Conservation (phyloP, 2,329 filamentous ascomycete species). For the Cladophialophora yegresii region DNA sequence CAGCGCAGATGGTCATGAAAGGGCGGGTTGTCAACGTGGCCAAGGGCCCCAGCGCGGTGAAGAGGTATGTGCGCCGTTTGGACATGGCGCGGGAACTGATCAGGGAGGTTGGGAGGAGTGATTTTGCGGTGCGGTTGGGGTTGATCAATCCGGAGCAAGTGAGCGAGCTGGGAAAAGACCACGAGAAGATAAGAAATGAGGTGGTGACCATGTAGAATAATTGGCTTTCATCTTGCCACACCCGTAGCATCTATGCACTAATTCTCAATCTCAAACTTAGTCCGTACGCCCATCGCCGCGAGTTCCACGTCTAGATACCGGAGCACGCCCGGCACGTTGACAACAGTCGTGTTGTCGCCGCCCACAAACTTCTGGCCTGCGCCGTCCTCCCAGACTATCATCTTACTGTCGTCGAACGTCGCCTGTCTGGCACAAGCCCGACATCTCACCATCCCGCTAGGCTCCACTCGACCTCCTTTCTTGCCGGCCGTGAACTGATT, state of each 20-base stretch:
- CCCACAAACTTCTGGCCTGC: slow-evolving; percentile 81
- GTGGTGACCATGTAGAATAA: slow-evolving; percentile 28
- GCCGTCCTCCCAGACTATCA: slow-evolving; percentile 83
- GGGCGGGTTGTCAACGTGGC: slow-evolving; percentile 46
- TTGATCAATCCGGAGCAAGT: slow-evolving; percentile 38
- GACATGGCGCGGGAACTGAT: slow-evolving; percentile 46
- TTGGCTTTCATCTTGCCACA: background rate
- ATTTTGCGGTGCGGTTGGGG: slow-evolving; percentile 46
- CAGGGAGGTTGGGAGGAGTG: slow-evolving; percentile 40
- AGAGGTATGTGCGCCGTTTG: slow-evolving; percentile 41
- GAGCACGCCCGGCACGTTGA: slow-evolving; percentile 89
- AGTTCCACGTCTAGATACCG: slow-evolving; percentile 94
- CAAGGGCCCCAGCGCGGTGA: slow-evolving; percentile 30
- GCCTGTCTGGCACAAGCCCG: slow-evolving; percentile 72
- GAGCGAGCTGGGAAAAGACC: background rate
- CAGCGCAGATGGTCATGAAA: slow-evolving; percentile 54
- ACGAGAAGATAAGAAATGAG: slow-evolving; percentile 6
- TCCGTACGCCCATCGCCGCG: slow-evolving; percentile 91
- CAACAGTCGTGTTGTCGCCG: slow-evolving; percentile 84
- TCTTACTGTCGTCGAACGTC: slow-evolving; percentile 65
- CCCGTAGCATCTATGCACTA: background rate
- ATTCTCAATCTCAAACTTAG: slow-evolving; percentile 80
- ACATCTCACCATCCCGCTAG: slow-evolving; percentile 68
- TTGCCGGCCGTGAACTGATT: slow-evolving; percentile 32
- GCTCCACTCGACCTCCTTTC: slow-evolving; percentile 47